Evolutionary conservation across 768 basidiomycete genomes (phyloP), one percentile per base, ranked within the genome.

Genomic region (Pleurotus tuber-regium): DNA sequence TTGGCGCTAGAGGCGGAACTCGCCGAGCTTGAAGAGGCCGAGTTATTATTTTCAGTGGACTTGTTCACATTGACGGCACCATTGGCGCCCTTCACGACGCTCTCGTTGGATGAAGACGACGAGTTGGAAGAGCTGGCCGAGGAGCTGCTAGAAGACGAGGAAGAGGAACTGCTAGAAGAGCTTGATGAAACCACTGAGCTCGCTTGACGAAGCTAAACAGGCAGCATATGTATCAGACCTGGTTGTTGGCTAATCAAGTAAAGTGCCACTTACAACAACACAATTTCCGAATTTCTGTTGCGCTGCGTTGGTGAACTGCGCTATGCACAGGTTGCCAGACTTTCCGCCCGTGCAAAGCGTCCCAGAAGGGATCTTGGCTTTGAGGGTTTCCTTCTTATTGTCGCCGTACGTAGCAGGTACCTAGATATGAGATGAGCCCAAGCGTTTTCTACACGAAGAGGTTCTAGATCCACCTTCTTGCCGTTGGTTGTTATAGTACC

Each of bases 241-340:
- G 18, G 11, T 2, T 8, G 16, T 5, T 19, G 41, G 11, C 23
- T 2, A 5, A 10, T 21, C n/a, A 24, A 5, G 41, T 12, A 42
- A 11, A 21, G 14, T 24, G 14, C 19, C 18, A 35, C 46, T 48
- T 14, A 81, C 76, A 24, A 71, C 78, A 14, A 75, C 71, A 52
- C 80, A 83, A 59, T 78, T 81, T 48, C 80, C 80, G 61, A 80
- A 81, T 23, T 76, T 74, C 31, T 48, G 46, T 1, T 33, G n/a
- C n/a, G 69, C 72, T 19, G 74, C 63, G 18, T 77, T 77, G 36
- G 65, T 72, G 58, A 82, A 76, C 25, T 76, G 73, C 66, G 72
- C 77, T 52, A 84, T 65, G 63, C 81, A 84, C 25, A 70, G 66
- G 60, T 79, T 69, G 1, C 66, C 63, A 3, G 64, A 51, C 1